Evolutionary conservation across 176 grass and related monocot species (phyloP), one percentile per base, ranked within the genome.

Genomic region (Carex pumila): DNA sequence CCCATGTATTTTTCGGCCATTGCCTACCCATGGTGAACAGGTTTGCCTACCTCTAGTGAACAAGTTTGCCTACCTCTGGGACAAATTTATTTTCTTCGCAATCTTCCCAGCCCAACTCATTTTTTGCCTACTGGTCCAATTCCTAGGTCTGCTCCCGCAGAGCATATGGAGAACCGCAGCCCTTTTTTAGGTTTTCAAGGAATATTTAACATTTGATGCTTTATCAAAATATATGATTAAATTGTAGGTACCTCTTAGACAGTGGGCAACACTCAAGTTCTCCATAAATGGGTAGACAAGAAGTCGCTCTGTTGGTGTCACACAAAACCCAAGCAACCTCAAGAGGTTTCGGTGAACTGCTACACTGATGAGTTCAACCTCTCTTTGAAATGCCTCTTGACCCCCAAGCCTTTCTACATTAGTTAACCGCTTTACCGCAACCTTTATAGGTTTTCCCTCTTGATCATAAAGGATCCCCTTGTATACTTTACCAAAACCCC

Each of bases 251-350:
- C 89, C 89, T 87, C 86, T 36, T 77, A 91, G 81, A 66, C 89
- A 73, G 56, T 82, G 56, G 59, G 86, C 89, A 69, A 91, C 81
- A 78, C 89, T 91, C 73, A 62, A 70, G 71, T 91, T 91, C 55
- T 78, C 68, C 89, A 91, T 91, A 82, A 85, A 91, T 14, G 89
- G 89, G 72, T 88, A 91, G 58, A 91, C 89, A 52, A 91, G 89
- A 71, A 91, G 75, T 36, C 89, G 76, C 50, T 91, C 89, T 18
- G 55, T 82, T 14, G 86, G 60, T 17, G 89, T 88, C 69, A 88
- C 84, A 54, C 89, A 91, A 64, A 78, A 91, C 8, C 86, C 88
- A 53, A 58, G 63, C 41, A 90, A 80, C 21, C 85, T 73, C 8
- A 90, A 78, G 8, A 90, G 81, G 61, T 87, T 90, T 72, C 61